phyloP scores from a whole-genome alignment of 768 basidiomycete genomes.

The Solioccasus polychromus region DNA sequence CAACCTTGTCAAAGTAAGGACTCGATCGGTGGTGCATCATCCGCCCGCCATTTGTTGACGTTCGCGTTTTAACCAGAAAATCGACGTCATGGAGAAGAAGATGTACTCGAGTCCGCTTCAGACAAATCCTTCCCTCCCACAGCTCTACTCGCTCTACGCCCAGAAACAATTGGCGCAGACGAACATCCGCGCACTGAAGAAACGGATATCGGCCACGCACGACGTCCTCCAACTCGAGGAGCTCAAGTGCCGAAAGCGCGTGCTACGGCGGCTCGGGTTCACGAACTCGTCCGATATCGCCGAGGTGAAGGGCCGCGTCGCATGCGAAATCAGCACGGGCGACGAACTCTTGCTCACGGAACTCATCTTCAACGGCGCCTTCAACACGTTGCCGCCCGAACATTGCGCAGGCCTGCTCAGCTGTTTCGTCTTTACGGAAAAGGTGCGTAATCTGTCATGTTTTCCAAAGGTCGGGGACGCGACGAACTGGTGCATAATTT shows the following conservation, averaged over 20 bases:
- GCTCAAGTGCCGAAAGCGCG: slow-evolving; percentile 92
- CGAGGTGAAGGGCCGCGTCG: slow-evolving; percentile 96
- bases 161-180: slow-evolving; percentile 70
- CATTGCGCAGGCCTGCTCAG: slow-evolving; percentile 93
- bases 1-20: slow-evolving; percentile 71
- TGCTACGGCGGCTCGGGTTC: slow-evolving; percentile 88
- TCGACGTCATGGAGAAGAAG: slow-evolving; percentile 82
- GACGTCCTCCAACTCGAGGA: slow-evolving; percentile 96
- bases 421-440: slow-evolving; percentile 97
- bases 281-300: slow-evolving; percentile 88
- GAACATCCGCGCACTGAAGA: slow-evolving; percentile 74
- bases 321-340: slow-evolving; percentile 97
- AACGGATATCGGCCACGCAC: slow-evolving; percentile 83
- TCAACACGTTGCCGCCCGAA: slow-evolving; percentile 86
- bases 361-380: slow-evolving; percentile 94
- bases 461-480: neutral
- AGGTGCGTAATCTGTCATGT: slow-evolving; percentile 47
- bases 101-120: slow-evolving; percentile 79
- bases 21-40: too few species aligned
- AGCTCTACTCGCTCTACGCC: slow-evolving; percentile 76
- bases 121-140: slow-evolving; percentile 72
- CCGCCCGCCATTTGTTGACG: neutral
- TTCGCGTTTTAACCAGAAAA: slow-evolving; percentile 59
- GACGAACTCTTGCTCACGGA: slow-evolving; percentile 96
- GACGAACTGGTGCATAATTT: neutral